phyloP scores from a whole-genome alignment of 2,329 filamentous ascomycete genomes.

The Cytospora leucostoma region DNA sequence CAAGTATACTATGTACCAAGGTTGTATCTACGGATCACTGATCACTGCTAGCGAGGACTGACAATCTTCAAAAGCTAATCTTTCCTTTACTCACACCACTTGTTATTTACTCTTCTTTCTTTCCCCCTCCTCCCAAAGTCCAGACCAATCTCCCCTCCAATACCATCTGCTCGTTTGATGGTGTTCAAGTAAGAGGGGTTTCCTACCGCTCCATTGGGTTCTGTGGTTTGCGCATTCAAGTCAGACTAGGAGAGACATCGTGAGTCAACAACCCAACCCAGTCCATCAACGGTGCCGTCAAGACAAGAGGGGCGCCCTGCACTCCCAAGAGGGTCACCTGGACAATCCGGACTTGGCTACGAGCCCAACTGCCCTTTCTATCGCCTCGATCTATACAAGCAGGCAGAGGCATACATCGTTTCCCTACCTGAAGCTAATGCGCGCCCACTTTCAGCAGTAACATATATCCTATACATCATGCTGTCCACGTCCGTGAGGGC shows the following conservation, averaged over 20 bases:
- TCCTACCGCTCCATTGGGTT: constrained; percentile 12
- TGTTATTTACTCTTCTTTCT: constrained; percentile 6
- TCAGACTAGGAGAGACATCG: constrained; percentile 25
- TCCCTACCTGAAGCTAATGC: constrained; percentile 4
- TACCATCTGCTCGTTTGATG: constrained; percentile 8
- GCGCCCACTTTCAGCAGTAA: neutral
- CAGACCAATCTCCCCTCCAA: constrained; percentile 27
- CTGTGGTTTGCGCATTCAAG: constrained; percentile 24
- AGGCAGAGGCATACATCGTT: too few species aligned
- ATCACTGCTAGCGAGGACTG: constrained; percentile 4
- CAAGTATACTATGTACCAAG: neutral
- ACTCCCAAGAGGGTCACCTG: neutral
- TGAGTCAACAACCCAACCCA: constrained; percentile 24
- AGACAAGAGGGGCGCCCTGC: neutral
- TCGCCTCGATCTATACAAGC: neutral
- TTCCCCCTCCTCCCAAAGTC: neutral
- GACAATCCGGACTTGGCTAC: neutral
- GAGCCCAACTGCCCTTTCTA: constrained; percentile 1
- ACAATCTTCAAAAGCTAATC: constrained; percentile 4
- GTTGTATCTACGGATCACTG: constrained; percentile 1
- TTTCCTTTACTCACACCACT: neutral
- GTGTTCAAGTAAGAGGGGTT: constrained; percentile 16
- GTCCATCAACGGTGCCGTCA: neutral
- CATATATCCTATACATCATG: constrained; percentile 36
- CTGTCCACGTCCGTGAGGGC: constrained; percentile 44